phyloP scores from a whole-genome alignment of 768 basidiomycete species.

The Termitomyces sp. region DNA sequence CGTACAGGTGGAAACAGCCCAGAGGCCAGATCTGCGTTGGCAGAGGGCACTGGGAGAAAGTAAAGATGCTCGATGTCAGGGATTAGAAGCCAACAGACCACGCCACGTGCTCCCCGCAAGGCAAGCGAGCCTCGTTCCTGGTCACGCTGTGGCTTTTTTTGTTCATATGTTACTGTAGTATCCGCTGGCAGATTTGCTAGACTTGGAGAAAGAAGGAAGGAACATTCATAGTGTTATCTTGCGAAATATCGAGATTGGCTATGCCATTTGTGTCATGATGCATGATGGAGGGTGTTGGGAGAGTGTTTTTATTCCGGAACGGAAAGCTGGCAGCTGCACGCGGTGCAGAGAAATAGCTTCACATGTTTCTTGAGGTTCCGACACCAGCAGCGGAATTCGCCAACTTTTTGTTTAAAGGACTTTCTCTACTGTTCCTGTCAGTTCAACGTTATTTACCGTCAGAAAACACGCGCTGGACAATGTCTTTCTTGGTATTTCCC shows the following conservation, averaged over 20 bases:
- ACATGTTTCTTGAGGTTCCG: too few species aligned
- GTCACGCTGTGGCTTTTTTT: neutral
- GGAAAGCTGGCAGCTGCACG: neutral
- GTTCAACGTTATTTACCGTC: too few species aligned
- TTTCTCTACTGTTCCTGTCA: too few species aligned
- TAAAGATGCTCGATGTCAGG: constrained; percentile 14
- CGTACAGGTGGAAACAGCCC: constrained; percentile 15
- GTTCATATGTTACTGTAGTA: neutral
- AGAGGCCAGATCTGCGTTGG: constrained; percentile 14
- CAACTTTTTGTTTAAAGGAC: too few species aligned
- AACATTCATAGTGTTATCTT: neutral
- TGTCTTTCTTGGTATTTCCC: too few species aligned
- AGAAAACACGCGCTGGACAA: too few species aligned
- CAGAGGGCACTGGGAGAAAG: constrained; percentile 10
- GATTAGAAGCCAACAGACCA: constrained; percentile 8
- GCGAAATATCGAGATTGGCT: neutral
- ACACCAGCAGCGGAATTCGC: too few species aligned
- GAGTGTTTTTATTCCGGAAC: too few species aligned
- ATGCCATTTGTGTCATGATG: neutral
- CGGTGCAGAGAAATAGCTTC: too few species aligned
- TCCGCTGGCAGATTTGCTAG: too few species aligned
- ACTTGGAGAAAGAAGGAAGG: neutral
- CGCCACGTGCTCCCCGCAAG: constrained; percentile 17
- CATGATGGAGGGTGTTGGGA: neutral
- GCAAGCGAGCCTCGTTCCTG: constrained; percentile 16